A percentile compares a stretch with the other conserved stretches of the same genome.
phyloP scores from a whole-genome alignment of 345 rosid species.

The Eucalyptus polyanthemos region DNA sequence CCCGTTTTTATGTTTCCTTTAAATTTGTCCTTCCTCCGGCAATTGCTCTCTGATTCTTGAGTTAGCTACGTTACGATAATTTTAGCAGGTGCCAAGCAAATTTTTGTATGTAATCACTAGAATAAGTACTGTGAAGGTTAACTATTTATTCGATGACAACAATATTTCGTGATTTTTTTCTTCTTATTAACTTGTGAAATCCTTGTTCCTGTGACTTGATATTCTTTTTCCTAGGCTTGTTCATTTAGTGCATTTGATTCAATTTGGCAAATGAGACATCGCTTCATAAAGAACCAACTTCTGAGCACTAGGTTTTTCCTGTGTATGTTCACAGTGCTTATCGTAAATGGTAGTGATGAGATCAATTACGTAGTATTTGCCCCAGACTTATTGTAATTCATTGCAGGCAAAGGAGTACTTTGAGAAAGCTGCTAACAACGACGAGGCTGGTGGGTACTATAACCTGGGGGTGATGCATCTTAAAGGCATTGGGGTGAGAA shows the following conservation, averaged over 20 bases:
- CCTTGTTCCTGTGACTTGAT: neutral
- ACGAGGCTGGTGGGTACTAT: constrained; percentile 83
- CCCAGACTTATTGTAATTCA: neutral
- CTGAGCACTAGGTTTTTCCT: neutral
- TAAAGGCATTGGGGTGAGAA: constrained; percentile 83
- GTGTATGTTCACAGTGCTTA: neutral
- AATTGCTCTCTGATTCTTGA: neutral
- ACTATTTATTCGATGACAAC: neutral
- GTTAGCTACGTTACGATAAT: neutral
- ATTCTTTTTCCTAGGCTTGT: neutral
- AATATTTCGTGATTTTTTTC: neutral
- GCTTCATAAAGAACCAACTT: neutral
- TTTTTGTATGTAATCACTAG: neutral
- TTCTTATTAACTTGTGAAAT: neutral
- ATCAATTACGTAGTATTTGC: neutral
- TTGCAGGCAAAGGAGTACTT: constrained; percentile 91
- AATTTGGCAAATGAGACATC: neutral
- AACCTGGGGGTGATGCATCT: constrained; percentile 92
- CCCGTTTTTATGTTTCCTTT: neutral
- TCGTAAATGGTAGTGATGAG: neutral
- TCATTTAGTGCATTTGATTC: neutral
- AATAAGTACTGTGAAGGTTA: neutral
- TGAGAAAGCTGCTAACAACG: constrained; percentile 78
- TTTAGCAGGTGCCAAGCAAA: neutral
- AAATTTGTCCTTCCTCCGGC: neutral